Evolutionary conservation across 495 filamentous ascomycete genomes (phyloP).

Genomic region (Evansstolkia leycettana): DNA sequence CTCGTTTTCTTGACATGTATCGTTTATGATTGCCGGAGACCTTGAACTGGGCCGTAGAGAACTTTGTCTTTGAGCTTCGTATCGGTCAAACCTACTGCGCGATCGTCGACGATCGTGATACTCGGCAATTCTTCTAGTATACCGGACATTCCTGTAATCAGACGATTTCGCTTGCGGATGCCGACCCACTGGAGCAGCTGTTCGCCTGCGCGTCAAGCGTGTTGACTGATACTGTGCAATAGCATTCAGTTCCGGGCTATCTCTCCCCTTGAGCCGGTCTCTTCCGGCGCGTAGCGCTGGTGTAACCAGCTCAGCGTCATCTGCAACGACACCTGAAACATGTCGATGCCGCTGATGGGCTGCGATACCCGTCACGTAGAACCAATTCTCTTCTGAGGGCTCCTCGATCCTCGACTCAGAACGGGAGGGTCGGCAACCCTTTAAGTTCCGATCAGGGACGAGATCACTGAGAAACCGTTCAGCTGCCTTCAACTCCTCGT

Average conservation of each 20-base stretch:
- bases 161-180: not conserved
- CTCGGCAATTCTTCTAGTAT: conserved; percentile 1
- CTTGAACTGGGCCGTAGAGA: conserved; percentile 2
- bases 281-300: too few species aligned
- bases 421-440: conserved; percentile 1
- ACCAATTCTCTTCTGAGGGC: not conserved
- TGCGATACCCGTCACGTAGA: not conserved
- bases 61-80: conserved; percentile 6
- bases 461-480: conserved; percentile 30
- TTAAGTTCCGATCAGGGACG: conserved; percentile 9
- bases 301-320: too few species aligned
- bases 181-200: too few species aligned
- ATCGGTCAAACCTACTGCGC: conserved; percentile 7
- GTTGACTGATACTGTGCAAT: too few species aligned
- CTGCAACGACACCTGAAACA: too few species aligned
- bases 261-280: too few species aligned
- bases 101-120: conserved; percentile 2
- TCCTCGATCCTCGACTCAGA: too few species aligned
- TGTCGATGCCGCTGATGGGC: not conserved
- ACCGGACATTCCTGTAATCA: not conserved
- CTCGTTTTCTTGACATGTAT: not conserved
- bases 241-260: too few species aligned
- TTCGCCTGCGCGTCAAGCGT: too few species aligned
- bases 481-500: conserved; percentile 15
- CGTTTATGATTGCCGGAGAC: conserved; percentile 8